Base-by-base conservation (phyloP, 495 filamentous ascomycete species). In the Annulohypoxylon moriforme region DNA sequence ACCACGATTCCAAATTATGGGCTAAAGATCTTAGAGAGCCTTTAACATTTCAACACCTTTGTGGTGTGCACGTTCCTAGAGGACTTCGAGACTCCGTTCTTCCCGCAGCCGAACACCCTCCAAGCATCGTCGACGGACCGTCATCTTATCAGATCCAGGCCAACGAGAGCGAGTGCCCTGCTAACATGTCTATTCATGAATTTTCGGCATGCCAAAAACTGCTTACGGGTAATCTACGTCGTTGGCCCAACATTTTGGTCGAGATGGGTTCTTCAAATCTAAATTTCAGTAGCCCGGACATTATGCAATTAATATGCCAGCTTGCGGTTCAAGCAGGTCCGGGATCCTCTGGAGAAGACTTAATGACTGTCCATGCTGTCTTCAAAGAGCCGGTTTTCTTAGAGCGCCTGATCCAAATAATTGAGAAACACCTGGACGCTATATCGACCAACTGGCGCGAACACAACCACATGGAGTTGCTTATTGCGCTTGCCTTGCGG, bases 71-170 rank as follows among this genome's bases (percentile, higher is more conserved):
- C 6, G 34, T 84, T 14, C 82, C 81, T 0, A 42, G 34, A 64
- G 7, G 73, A 68, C 16, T 80, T 80, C 36, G 68, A 58, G 9
- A 34, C 33, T 4, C 76, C 74, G 3, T 76, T 68, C 27, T 68
- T 6, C 60, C 46, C 18, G 11, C 4, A 9, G 44, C 22, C 31
- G 10, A 63, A 8, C 72, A 76, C 42, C 74, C 75, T 18, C 66
- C 69, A 6, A 53, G 67, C n/a, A 67, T 65, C 1, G 29, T 68
- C 0, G 73, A 82, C 20, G 83, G 83, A 6, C 86, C 81, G 22
- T 84, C 85, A 7, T 89, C 84, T 27, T 86, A 89, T 75, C 77
- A 88, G 57, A 74, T 86, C 3, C 80, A 91, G 33, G 88, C 87
- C 0, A 85, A 79, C 25, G 85, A 89, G 53, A 80, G 73, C 0